phyloP scores from a whole-genome alignment of 768 basidiomycete species.

The Tulasnella sp. region DNA sequence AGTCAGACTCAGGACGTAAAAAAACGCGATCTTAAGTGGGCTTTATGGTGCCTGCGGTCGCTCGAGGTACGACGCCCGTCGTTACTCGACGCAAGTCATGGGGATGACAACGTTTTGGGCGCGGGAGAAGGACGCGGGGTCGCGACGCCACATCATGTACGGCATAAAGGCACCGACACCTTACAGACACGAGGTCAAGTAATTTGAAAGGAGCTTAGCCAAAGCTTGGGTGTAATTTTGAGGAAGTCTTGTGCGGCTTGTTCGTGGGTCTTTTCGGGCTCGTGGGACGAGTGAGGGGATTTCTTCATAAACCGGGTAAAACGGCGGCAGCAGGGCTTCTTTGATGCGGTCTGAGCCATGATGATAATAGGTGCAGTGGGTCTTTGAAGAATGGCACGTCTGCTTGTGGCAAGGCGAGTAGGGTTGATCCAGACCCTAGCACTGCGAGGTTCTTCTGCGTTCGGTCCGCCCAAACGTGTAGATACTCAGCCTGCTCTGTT shows the following conservation, averaged over 20 bases:
- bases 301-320: neutral
- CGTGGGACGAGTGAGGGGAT: no score
- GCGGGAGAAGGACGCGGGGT: neutral
- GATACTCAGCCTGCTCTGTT: neutral
- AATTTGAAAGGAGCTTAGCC: neutral
- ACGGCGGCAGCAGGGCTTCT: neutral
- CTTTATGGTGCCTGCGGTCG: neutral
- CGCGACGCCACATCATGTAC: neutral
- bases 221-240: neutral
- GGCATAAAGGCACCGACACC: conserved; percentile 6
- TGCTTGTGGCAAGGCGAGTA: neutral
- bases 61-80: neutral
- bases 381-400: neutral
- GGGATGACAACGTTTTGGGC: neutral
- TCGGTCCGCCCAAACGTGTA: neutral
- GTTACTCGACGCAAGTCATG: neutral
- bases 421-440: neutral
- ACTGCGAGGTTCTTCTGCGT: neutral
- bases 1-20: neutral
- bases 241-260: neutral
- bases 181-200: neutral
- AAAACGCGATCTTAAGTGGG: neutral
- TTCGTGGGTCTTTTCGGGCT: neutral
- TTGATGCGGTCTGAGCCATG: neutral
- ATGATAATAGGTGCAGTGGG: neutral